phyloP scores from a whole-genome alignment of 164 flowering plant genomes.

The Paratinospora sagittata region DNA sequence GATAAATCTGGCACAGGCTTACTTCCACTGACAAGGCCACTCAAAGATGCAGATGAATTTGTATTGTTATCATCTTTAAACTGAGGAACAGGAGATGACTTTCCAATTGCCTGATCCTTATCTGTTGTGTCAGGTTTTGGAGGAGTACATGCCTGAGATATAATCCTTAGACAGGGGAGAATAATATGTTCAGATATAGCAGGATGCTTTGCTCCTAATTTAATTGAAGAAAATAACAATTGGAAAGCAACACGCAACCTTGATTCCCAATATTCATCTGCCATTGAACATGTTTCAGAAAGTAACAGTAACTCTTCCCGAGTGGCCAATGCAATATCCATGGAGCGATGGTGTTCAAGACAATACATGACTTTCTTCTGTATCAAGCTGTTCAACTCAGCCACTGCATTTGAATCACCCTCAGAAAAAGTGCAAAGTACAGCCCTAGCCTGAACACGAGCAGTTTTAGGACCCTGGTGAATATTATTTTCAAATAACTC shows the following conservation, averaged over 20 bases:
- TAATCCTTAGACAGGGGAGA: slow-evolving; percentile 87
- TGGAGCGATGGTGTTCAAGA: slow-evolving; percentile 97
- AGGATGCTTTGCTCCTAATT: slow-evolving; percentile 93
- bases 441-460: slow-evolving; percentile 86
- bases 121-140: slow-evolving; percentile 82
- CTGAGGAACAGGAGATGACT: slow-evolving; percentile 32
- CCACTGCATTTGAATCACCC: slow-evolving; percentile 80
- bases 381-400: slow-evolving; percentile 72
- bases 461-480: slow-evolving; percentile 94
- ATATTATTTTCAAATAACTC: slow-evolving; percentile 97
- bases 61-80: slow-evolving; percentile 49
- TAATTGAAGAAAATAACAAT: slow-evolving; percentile 84
- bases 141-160: slow-evolving; percentile 94
- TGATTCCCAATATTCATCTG: slow-evolving; percentile 98
- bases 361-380: slow-evolving; percentile 91
- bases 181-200: slow-evolving; percentile 94
- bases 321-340: slow-evolving; percentile 88
- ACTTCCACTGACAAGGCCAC: slow-evolving; percentile 34
- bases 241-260: slow-evolving; percentile 91
- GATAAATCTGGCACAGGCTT: slow-evolving; percentile 41
- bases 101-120: slow-evolving; percentile 55
- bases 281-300: slow-evolving; percentile 85
- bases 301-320: slow-evolving; percentile 90
- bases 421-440: slow-evolving; percentile 95
- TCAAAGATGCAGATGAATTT: slow-evolving; percentile 34